phyloP scores from a whole-genome alignment of 164 flowering plant species.

The Nymphaea thermarum region DNA sequence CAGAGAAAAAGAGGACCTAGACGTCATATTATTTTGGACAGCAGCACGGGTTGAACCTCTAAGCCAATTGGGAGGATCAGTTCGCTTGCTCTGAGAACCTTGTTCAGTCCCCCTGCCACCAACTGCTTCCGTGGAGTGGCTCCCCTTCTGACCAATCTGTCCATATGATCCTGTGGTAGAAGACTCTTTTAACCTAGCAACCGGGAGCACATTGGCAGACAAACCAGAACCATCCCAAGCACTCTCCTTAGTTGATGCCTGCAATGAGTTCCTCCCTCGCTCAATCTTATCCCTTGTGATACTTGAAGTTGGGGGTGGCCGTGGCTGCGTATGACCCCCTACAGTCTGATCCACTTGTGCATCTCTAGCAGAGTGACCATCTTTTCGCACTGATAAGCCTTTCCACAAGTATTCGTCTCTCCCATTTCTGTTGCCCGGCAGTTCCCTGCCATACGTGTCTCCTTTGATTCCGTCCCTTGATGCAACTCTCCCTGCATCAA shows the following conservation, averaged over 20 bases:
- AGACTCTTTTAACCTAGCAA: constrained; percentile 12
- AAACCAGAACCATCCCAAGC: constrained; percentile 20
- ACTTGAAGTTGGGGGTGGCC: background rate
- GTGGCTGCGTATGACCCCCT: constrained; percentile 5
- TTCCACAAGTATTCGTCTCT: constrained; percentile 56
- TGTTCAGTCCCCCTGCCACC: constrained; percentile 28
- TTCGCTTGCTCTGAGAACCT: constrained; percentile 23
- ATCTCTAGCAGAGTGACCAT: constrained; percentile 23
- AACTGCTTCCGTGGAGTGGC: constrained; percentile 23
- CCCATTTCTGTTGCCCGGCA: constrained; percentile 41
- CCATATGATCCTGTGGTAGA: constrained; percentile 38
- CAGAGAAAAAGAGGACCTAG: constrained; percentile 34
- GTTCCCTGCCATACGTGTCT: constrained; percentile 10
- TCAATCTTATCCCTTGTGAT: background rate
- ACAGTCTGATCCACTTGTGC: constrained; percentile 23
- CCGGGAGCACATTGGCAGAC: constrained; percentile 12
- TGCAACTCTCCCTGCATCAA: background rate
- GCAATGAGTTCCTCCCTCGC: background rate
- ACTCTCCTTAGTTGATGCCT: constrained; percentile 2
- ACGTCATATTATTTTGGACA: constrained; percentile 24
- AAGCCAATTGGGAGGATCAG: constrained; percentile 11
- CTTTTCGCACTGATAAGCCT: constrained; percentile 27
- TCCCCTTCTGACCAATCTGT: constrained; percentile 39
- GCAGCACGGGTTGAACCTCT: constrained; percentile 12
- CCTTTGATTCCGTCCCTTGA: constrained; percentile 12